These are phyloP conservation scores for Auricularia sp. DNA, from an alignment of 768 basidiomycete genomes.

Conservation along the genomic window DNA sequence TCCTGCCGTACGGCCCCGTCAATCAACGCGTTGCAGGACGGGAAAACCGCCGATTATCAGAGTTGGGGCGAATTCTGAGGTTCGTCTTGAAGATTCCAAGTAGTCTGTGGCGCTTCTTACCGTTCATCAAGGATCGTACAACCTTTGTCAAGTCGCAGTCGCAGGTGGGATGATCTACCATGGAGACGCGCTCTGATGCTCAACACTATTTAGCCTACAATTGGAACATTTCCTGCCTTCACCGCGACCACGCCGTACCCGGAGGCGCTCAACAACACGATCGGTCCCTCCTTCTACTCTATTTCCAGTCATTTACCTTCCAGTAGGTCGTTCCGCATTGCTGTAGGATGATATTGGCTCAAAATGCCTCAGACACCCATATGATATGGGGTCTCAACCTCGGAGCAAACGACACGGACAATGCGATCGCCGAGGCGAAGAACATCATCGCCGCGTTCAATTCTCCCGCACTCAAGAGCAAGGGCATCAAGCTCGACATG, in stretches of 20 bases:
- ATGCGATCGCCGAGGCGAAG: slow-evolving; percentile 33
- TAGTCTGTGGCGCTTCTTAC: not conserved
- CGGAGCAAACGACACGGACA: slow-evolving; percentile 39
- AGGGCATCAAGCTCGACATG: slow-evolving; percentile 41
- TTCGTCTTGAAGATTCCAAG: not conserved
- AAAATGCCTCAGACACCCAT: slow-evolving; percentile 31
- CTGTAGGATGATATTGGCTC: not conserved
- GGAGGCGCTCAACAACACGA: slow-evolving; percentile 20
- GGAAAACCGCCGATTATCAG: slow-evolving; percentile 9
- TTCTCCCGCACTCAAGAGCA: slow-evolving; percentile 26
- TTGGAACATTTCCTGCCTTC: slow-evolving; percentile 33
- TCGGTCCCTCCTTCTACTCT: not conserved
- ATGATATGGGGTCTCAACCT: slow-evolving; percentile 63
- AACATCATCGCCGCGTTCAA: slow-evolving; percentile 33
- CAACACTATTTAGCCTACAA: slow-evolving; percentile 19
- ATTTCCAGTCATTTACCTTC: not conserved
- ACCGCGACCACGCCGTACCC: slow-evolving; percentile 49
- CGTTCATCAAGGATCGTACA: not conserved
- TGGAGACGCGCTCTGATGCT: not conserved
- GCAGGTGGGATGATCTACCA: not conserved
- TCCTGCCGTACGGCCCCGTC: not conserved
- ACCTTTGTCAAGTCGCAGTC: not conserved
- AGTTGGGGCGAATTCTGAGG: slow-evolving; percentile 10
- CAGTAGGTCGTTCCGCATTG: not conserved
- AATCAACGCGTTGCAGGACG: slow-evolving; percentile 2